Conservation (phyloP, 225 moss, liverwort and hornwort genomes). For the Neckera pumila region DNA sequence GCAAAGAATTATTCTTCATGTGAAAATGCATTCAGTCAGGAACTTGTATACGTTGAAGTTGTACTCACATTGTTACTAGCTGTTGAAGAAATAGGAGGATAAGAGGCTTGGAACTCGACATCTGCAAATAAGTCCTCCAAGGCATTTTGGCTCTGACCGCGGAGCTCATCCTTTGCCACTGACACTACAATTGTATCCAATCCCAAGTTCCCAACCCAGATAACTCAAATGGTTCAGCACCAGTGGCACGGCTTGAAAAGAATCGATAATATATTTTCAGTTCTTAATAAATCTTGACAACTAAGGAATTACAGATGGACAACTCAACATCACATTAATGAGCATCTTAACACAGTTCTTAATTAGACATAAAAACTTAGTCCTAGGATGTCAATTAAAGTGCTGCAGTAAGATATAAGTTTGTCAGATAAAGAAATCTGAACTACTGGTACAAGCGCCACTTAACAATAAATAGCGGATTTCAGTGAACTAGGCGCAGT, state of each 20-base stretch:
- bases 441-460: neutral
- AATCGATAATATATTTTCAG: neutral
- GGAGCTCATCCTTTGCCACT: slow-evolving; percentile 13
- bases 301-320: neutral
- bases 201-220: slow-evolving; percentile 8
- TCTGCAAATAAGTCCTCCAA: slow-evolving; percentile 83
- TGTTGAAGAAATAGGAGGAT: slow-evolving; percentile 36
- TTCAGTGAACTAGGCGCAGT: neutral
- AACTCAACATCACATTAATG: neutral
- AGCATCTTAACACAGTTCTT: neutral
- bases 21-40: neutral
- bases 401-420: neutral
- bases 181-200: neutral
- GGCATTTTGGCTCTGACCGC: slow-evolving; percentile 1
- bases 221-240: neutral
- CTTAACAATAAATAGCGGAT: neutral
- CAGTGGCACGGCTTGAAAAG: neutral
- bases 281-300: neutral
- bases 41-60: neutral
- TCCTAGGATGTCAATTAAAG: neutral
- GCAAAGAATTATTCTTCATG: neutral
- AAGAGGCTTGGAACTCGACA: slow-evolving; percentile 51
- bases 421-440: neutral
- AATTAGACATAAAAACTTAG: neutral
- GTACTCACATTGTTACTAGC: slow-evolving; percentile 9